Evolutionary conservation across 2,329 filamentous ascomycete genomes (phyloP).

Genomic region (Colletotrichum tofieldiae): DNA sequence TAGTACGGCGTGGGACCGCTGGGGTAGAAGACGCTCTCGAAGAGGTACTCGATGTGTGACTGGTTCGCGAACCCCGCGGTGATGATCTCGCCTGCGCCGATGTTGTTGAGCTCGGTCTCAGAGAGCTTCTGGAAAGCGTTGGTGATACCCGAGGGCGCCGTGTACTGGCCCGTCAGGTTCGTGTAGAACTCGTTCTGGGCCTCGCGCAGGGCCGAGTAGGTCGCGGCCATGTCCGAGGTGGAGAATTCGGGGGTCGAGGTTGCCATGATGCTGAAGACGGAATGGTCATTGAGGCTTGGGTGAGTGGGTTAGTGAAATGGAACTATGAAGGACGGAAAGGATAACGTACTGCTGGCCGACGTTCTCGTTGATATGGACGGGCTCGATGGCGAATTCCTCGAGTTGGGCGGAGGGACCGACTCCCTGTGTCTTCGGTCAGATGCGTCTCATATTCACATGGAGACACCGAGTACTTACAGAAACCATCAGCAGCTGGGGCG

Average conservation of each 20-base stretch:
- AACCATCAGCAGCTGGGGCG: slow-evolving; percentile 44
- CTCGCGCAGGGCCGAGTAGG: slow-evolving; percentile 42
- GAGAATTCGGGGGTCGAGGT: slow-evolving; percentile 46
- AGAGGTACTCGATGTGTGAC: slow-evolving; percentile 49
- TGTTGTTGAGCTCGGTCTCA: slow-evolving; percentile 40
- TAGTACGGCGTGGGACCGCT: slow-evolving; percentile 49
- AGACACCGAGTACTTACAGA: slow-evolving; percentile 27
- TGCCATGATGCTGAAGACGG: slow-evolving; percentile 50
- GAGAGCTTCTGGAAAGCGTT: slow-evolving; percentile 48
- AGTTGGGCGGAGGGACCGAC: slow-evolving; percentile 44
- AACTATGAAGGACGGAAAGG: too few relatives aligned
- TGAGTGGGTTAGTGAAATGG: not conserved
- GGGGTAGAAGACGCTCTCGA: slow-evolving; percentile 49
- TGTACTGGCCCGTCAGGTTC: slow-evolving; percentile 45
- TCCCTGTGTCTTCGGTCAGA: slow-evolving; percentile 34
- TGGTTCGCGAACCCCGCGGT: slow-evolving; percentile 46
- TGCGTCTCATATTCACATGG: not conserved
- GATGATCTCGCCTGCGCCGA: slow-evolving; percentile 45
- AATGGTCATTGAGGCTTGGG: slow-evolving; percentile 47
- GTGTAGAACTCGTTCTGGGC: slow-evolving; percentile 47
- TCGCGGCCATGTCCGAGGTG: slow-evolving; percentile 46
- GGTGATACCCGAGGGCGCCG: slow-evolving; percentile 47
- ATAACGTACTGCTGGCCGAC: slow-evolving; percentile 46
- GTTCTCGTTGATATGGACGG: slow-evolving; percentile 47
- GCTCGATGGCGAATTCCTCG: slow-evolving; percentile 45